Conservation (phyloP, 2,329 filamentous ascomycete genomes). For the Cordyceps javanica region DNA sequence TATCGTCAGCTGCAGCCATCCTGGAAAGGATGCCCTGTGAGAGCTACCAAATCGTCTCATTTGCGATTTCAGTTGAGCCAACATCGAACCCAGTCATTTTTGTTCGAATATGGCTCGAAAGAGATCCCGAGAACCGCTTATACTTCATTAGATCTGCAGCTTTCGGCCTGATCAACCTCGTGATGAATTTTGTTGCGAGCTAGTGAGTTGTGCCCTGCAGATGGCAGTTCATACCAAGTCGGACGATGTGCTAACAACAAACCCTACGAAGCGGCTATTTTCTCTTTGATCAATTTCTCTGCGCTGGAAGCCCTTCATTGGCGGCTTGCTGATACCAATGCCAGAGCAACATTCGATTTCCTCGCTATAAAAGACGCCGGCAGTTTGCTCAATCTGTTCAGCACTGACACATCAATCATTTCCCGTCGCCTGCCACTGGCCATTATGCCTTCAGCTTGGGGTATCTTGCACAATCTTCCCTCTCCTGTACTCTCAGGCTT, state of each 20-base stretch:
- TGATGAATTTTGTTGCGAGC: too few species aligned
- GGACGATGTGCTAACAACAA: too few species aligned
- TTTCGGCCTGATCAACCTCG: neutral
- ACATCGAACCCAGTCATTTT: too few species aligned
- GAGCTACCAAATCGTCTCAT: too few species aligned
- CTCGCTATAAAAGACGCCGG: conserved; percentile 17
- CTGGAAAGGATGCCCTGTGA: too few species aligned
- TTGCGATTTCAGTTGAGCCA: too few species aligned
- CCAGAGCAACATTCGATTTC: neutral
- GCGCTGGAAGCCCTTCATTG: neutral
- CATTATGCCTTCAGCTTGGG: neutral
- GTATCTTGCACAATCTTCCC: too few species aligned
- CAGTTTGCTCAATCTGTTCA: conserved; percentile 19
- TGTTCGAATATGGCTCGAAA: conserved; percentile 13
- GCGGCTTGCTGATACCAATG: neutral
- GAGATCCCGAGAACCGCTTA: neutral
- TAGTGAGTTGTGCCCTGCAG: too few species aligned
- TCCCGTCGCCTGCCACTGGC: conserved; percentile 18
- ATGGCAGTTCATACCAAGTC: too few species aligned
- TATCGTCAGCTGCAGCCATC: too few species aligned
- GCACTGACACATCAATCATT: conserved; percentile 22
- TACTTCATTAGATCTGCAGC: neutral
- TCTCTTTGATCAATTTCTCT: neutral
- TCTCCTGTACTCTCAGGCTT: too few species aligned
- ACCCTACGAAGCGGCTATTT: too few species aligned